Evolutionary conservation across 75 land plant species (phyloP).

Genomic region (Chamaecyparis obtusa): DNA sequence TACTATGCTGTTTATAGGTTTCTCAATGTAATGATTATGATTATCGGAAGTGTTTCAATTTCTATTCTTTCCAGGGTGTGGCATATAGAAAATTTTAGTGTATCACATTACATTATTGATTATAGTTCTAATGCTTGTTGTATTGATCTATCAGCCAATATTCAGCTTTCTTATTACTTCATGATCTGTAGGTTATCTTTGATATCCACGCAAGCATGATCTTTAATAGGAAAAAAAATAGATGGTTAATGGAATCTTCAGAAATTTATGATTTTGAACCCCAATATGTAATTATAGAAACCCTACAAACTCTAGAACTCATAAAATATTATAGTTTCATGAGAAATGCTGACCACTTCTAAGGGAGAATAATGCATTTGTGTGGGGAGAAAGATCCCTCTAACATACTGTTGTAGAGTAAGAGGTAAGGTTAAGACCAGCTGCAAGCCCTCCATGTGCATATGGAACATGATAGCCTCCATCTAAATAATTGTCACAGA

Average conservation of each 20-base stretch:
- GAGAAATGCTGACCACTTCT: background rate
- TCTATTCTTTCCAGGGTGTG: background rate
- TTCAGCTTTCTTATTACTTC: background rate
- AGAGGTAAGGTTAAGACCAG: conserved; percentile 71
- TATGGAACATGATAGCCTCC: conserved; percentile 97
- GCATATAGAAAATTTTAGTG: background rate
- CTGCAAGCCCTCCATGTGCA: conserved; percentile 88
- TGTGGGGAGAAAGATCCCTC: background rate
- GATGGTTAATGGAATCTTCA: background rate
- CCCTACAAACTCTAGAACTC: background rate
- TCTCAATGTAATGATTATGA: background rate
- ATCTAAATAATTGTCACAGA: conserved; percentile 94
- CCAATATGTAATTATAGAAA: background rate
- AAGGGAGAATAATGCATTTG: background rate
- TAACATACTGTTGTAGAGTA: conserved; percentile 68
- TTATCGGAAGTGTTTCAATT: background rate
- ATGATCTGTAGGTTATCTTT: background rate
- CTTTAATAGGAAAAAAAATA: background rate
- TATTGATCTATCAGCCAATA: background rate
- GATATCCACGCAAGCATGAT: background rate
- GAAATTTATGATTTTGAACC: background rate
- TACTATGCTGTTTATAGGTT: background rate
- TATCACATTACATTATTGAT: background rate
- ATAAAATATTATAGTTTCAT: background rate
- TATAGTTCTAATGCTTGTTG: background rate